phyloP scores from a whole-genome alignment of 768 basidiomycete genomes.

The Phaeotremella fagi region DNA sequence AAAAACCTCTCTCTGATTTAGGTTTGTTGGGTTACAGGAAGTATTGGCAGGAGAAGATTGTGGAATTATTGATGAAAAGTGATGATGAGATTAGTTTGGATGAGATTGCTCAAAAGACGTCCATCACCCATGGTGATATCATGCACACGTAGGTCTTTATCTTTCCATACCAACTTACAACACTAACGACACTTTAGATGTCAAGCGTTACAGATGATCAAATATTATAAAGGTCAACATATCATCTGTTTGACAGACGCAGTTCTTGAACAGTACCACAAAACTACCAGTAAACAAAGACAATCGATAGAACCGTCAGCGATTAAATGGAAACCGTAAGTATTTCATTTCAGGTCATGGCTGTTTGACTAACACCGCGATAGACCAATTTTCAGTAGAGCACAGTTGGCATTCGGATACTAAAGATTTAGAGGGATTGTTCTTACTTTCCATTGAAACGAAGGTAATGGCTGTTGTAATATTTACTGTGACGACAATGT shows the following conservation, averaged over 20 bases:
- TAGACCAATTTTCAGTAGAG: conserved; percentile 34
- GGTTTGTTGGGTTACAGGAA: conserved; percentile 88
- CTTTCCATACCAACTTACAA: no score
- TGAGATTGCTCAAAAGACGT: conserved; percentile 91
- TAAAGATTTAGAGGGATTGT: conserved; percentile 4
- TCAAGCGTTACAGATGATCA: conserved; percentile 88
- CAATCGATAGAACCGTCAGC: conserved; percentile 71
- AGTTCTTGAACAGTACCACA: conserved; percentile 85
- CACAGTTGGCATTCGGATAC: conserved; percentile 37
- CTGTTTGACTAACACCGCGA: not conserved
- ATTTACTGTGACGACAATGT: no score
- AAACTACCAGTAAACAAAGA: conserved; percentile 69
- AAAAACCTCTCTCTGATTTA: conserved; percentile 93
- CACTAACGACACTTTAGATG: no score
- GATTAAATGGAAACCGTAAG: conserved; percentile 91
- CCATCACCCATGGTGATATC: conserved; percentile 91
- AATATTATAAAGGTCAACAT: conserved; percentile 91
- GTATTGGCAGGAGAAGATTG: conserved; percentile 95
- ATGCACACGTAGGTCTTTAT: conserved; percentile 98
- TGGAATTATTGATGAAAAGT: conserved; percentile 71
- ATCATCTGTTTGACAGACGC: conserved; percentile 86
- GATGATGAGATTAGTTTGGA: conserved; percentile 85
- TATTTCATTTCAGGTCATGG: conserved; percentile 50
- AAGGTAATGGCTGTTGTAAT: no score
- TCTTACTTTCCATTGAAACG: no score